phyloP scores from a whole-genome alignment of 768 basidiomycete genomes.

The Steccherinum ochraceum region DNA sequence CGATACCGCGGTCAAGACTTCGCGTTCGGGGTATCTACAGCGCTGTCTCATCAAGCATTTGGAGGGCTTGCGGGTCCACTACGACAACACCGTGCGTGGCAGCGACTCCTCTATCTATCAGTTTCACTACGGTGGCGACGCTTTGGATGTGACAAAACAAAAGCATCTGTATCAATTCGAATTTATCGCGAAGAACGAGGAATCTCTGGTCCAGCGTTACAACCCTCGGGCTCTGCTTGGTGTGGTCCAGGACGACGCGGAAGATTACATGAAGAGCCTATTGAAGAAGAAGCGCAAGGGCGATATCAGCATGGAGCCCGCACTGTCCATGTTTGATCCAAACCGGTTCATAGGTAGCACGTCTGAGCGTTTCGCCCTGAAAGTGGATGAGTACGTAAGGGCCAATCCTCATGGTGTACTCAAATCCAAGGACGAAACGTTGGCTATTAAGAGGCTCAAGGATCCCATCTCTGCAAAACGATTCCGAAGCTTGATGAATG shows the following conservation, averaged over 20 bases:
- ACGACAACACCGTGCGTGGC: slow-evolving; percentile 96
- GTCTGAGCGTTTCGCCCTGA: slow-evolving; percentile 84
- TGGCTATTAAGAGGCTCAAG: slow-evolving; percentile 38
- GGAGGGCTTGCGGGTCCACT: slow-evolving; percentile 94
- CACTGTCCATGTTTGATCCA: slow-evolving; percentile 71
- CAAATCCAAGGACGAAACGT: slow-evolving; percentile 34
- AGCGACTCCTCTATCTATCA: slow-evolving; percentile 92
- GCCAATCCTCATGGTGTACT: slow-evolving; percentile 58
- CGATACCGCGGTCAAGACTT: slow-evolving; percentile 98
- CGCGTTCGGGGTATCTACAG: slow-evolving; percentile 96
- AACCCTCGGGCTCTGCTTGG: slow-evolving; percentile 53
- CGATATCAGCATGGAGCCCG: slow-evolving; percentile 56
- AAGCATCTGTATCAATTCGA: slow-evolving; percentile 93
- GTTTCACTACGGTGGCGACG: slow-evolving; percentile 96
- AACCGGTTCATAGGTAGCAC: slow-evolving; percentile 80
- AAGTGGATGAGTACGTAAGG: slow-evolving; percentile 73
- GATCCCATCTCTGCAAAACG: slow-evolving; percentile 41
- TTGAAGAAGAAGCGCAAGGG: slow-evolving; percentile 55
- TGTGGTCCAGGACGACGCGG: slow-evolving; percentile 62
- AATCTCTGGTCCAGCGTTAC: slow-evolving; percentile 69
- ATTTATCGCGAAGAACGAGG: slow-evolving; percentile 83
- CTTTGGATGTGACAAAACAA: slow-evolving; percentile 94
- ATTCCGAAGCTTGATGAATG: slow-evolving; percentile 82
- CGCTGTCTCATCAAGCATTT: slow-evolving; percentile 98
- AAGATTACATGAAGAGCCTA: slow-evolving; percentile 82